These are phyloP conservation scores for Hibiscus syriacus DNA, from an alignment of 345 rosid genomes.

Conservation along the genomic window DNA sequence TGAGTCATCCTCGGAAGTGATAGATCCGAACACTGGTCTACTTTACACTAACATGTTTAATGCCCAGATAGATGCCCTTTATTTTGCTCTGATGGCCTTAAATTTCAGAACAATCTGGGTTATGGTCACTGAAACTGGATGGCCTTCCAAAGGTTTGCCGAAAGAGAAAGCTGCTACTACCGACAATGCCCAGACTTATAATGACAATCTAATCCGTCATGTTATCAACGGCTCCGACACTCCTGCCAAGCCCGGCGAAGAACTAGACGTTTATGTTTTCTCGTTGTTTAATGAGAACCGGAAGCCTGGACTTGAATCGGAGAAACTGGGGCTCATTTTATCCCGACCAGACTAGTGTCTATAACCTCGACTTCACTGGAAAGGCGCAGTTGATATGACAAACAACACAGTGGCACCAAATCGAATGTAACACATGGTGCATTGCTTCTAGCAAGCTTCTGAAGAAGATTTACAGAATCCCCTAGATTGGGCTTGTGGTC, in stretches of 20 bases:
- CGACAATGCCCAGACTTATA: slow-evolving; percentile 87
- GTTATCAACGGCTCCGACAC: slow-evolving; percentile 68
- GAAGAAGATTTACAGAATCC: slow-evolving; percentile 67
- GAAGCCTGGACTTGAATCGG: slow-evolving; percentile 79
- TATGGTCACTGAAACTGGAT: slow-evolving; percentile 95
- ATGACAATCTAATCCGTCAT: slow-evolving; percentile 69
- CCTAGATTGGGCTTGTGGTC: slow-evolving; percentile 90
- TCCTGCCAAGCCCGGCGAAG: slow-evolving; percentile 79
- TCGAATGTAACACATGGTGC: slow-evolving; percentile 80
- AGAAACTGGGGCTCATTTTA: slow-evolving; percentile 95
- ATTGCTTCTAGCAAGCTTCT: slow-evolving; percentile 74
- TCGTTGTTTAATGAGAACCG: slow-evolving; percentile 89
- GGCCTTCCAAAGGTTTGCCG: slow-evolving; percentile 89
- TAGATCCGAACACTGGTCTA: slow-evolving; percentile 89
- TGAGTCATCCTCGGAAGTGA: slow-evolving; percentile 76
- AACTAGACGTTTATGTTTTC: slow-evolving; percentile 66
- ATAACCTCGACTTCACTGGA: slow-evolving; percentile 79
- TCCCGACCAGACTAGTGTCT: slow-evolving; percentile 85
- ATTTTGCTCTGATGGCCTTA: slow-evolving; percentile 66
- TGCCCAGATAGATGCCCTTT: slow-evolving; percentile 91
- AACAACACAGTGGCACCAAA: slow-evolving; percentile 12
- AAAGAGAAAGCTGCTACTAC: slow-evolving; percentile 87
- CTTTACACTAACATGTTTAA: slow-evolving; percentile 96
- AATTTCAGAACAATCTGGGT: slow-evolving; percentile 83
- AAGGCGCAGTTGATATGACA: slow-evolving; percentile 20